Base-by-base conservation (phyloP, 768 basidiomycete genomes). In the Tulasnella calospora region DNA sequence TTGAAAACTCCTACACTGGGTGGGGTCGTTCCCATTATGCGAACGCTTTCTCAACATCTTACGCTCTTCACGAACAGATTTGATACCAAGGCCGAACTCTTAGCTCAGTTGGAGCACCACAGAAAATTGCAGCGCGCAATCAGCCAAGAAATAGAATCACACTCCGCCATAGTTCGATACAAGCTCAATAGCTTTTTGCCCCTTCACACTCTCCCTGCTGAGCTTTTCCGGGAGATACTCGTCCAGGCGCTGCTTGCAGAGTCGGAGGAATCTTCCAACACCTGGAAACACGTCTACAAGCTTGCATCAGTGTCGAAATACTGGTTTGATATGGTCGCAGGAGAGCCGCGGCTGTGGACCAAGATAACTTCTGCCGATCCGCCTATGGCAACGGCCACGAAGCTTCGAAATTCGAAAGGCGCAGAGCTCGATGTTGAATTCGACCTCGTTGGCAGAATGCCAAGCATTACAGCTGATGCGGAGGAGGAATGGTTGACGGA, bases 261-360 rank as follows among this genome's bases (percentile, higher is more conserved):
- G 9, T 61, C 57, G 57, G 23, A 61, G 8, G 57, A 21, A 61
- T n/a, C 57, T 61, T n/a, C 23, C 9, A n/a, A 61, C 57, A 61
- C 57, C n/a, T 61, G 57, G 57, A 61, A 61, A 30, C 57, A 61
- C 57, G 57, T 61, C 57, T 21, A 61, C 57, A 61, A 61, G 57
- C 57, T 61, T 30, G 57, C 57, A 13, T 61, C 57, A 21, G 57
- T 61, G 9, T 61, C 57, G 3, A 61, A 61, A 21, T 30, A 23
- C 57, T 61, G 57, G 57, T 61, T 19, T 21, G 57, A 61, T 2
- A 61, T 30, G n/a, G 57, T 61, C 57, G 12, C 27, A 3, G 27
- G 57, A 10, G 57, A 61, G n/a, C 57, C 57, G 6, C 57, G 57
- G 4, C 57, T 61, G n/a, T 61, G 57, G 57, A 61, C 57, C n/a